Base-by-base conservation (phyloP, 257 asterid genomes). In the Solanum lycopersicoides region DNA sequence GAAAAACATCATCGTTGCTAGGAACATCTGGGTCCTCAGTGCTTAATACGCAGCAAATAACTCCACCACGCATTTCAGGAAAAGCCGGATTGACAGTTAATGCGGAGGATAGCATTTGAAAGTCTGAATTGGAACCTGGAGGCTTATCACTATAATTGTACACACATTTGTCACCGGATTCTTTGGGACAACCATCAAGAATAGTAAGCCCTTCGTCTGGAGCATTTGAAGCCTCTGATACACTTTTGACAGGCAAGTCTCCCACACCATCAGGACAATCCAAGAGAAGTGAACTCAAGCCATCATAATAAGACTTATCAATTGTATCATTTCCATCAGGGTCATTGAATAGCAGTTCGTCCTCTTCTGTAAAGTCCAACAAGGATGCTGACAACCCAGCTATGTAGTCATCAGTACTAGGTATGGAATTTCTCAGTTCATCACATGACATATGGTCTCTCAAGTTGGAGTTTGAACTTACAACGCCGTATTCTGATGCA, bases 1-100 rank as follows among this genome's bases (percentile, higher is more conserved):
- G 95, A 87, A 95, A 95, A 77, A 95, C 98, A 88, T 96, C 98
- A 63, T 94, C 98, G 32, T 96, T 95, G 90, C 93, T 88, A 32
- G 99, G 99, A 87, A 96, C 89, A 37, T 93, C 98, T 9, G 91
- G 88, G 87, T 96, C 98, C 88, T 93, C 98, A 2, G 94, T 91
- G 72, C 93, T 96, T 32, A 96, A 89, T 20, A 89, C 87, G 93
- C 99, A 96, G 86, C 95, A 94, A 68, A 94, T 94, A 83, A 90
- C 94, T 86, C 95, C 99, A 87, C 92, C 92, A 14, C 92, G 91
- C 88, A 89, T 89, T 91, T 94, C 97, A 18, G 96, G 96, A 82
- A 86, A 90, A 16, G 74, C 86, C 15, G 91, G 90, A 77, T 86
- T 86, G 88, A 87, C 91, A 63, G 87, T 84, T 21, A 90, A 85